These are phyloP conservation scores for Ascosphaera pollenicola DNA, from an alignment of 2,329 filamentous ascomycete species.

Conservation along the genomic window DNA sequence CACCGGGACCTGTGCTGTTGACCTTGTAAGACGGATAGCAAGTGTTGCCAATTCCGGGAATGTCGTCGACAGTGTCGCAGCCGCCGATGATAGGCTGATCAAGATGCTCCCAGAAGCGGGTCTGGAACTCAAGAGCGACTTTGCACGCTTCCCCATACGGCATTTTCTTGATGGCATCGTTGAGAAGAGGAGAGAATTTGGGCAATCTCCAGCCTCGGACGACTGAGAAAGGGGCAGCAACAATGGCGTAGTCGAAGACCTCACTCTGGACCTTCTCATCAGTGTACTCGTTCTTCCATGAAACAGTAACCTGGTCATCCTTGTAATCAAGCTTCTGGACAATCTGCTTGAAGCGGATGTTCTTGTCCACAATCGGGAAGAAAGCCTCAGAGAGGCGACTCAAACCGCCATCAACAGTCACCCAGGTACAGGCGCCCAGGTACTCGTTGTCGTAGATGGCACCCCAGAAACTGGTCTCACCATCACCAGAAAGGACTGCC, in stretches of 20 bases:
- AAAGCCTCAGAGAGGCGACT: constrained; percentile 15
- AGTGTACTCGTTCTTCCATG: not conserved
- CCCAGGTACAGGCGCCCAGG: not conserved
- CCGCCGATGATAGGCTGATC: constrained; percentile 19
- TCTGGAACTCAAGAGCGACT: constrained; percentile 12
- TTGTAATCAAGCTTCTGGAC: constrained; percentile 8
- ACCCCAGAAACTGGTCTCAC: not conserved
- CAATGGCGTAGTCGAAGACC: constrained; percentile 18
- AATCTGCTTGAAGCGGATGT: constrained; percentile 8
- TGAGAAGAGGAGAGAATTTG: constrained; percentile 12
- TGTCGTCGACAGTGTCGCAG: constrained; percentile 11
- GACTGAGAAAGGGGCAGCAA: constrained; percentile 17
- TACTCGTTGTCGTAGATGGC: not conserved
- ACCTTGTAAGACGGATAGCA: constrained; percentile 17
- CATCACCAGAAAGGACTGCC: not conserved
- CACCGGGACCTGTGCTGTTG: constrained; percentile 15
- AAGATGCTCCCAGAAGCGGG: constrained; percentile 15
- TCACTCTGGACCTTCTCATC: not conserved
- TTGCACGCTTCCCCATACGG: constrained; percentile 14
- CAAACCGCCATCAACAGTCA: constrained; percentile 1
- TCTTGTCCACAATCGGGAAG: constrained; percentile 11
- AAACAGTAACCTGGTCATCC: constrained; percentile 1
- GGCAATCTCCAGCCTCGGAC: constrained; percentile 18
- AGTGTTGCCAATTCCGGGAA: constrained; percentile 11
- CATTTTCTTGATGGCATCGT: constrained; percentile 9